Evolutionary conservation across 2,329 filamentous ascomycete species (phyloP).

Genomic region (Pseudogymnoascus sp.): DNA sequence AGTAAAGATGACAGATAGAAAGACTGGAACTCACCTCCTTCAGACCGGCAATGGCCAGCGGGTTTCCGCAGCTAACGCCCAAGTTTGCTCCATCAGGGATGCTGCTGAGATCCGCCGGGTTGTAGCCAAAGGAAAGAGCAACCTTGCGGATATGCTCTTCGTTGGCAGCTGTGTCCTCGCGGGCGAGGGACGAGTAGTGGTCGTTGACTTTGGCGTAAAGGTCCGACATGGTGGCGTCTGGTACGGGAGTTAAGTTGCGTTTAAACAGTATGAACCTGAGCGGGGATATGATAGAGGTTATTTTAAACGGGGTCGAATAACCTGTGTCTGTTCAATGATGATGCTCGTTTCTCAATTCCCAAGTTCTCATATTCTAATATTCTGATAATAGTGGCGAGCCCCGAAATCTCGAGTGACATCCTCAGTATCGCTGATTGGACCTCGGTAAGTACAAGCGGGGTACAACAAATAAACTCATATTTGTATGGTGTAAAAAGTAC

Average conservation of each 20-base stretch:
- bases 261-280: neutral
- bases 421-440: neutral
- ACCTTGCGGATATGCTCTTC: slow-evolving; percentile 8
- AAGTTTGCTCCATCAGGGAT: slow-evolving; percentile 18
- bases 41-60: slow-evolving; percentile 14
- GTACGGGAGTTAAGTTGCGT: neutral
- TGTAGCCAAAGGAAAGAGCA: slow-evolving; percentile 19
- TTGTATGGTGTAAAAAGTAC: neutral
- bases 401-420: neutral
- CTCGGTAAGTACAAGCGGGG: neutral
- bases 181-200: slow-evolving; percentile 9
- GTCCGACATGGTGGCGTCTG: neutral
- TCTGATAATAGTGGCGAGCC: neutral
- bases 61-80: slow-evolving; percentile 21
- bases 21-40: neutral
- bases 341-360: neutral
- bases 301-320: neutral
- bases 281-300: neutral
- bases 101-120: slow-evolving; percentile 16
- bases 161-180: neutral
- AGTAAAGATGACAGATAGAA: neutral
- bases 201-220: slow-evolving; percentile 9
- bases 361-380: neutral
- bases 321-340: neutral
- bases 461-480: neutral